Base-by-base conservation (phyloP, 768 basidiomycete species). In the Kwoniella heveanensis region DNA sequence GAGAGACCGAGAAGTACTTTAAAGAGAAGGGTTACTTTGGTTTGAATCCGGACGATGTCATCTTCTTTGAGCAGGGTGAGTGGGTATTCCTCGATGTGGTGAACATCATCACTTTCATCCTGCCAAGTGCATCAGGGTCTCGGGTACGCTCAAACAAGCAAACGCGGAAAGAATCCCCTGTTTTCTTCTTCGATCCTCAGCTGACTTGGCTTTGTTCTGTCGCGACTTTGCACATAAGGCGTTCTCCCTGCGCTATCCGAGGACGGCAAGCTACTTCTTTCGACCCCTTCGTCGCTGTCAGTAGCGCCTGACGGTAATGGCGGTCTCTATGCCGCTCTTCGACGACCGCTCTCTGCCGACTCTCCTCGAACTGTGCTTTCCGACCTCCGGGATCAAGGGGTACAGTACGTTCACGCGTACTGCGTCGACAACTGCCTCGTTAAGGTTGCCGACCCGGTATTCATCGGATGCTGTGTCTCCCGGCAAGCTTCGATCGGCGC, bases 371-470 rank as follows among this genome's bases (percentile, higher is more conserved):
- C 89, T 22, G 92, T 98, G 52, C 87, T 99, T 46, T 84, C 88
- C 44, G 92, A 98, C 79, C 85, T 98, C 67, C 82, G 83, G 25
- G 77, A 82, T 46, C 91, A 92, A 68, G 86, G 87, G 46, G 82
- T 98, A 66, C 85, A 87, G 62, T 96, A 95, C 81, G 85, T 99
- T 53, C 95, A 99, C 81, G 90, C 88, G 1, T 98, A 96, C 83
- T 88, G 95, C 75, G 96, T 99, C 72, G 96, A 99, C 83, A 99
- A 99, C 83, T 98, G 96, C 81, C 89, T 99, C 63, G 96, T 97
- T 67, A 87, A 88, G 65, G 91, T 99, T 58, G 96, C 94, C 52
- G 96, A 99, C 79, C 96, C 96, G 15, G 86, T 93, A 76, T 99
- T 99, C 85, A 83, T 98, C 69, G 96, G 96, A 25, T 94, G 90